Evolutionary conservation across 306 rosid genomes (phyloP), one percentile per base, ranked within the genome.

Genomic region (Lablab purpureus): DNA sequence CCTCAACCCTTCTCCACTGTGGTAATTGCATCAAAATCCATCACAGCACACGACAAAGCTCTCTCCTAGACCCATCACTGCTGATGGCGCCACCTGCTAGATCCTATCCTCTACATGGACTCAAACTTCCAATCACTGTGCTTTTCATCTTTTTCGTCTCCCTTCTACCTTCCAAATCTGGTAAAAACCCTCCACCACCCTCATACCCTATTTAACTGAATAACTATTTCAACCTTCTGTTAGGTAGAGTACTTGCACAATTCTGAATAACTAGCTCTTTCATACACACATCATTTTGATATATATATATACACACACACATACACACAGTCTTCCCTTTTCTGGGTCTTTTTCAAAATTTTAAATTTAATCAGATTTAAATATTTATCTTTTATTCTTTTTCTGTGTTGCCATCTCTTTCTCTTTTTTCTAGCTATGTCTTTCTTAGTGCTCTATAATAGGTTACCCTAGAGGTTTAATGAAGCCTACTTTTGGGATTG

Each of bases 71-170:
- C 64, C 45, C 65, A 49, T 28, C 28, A 83, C 80, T 40, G 45
- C 45, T 78, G 67, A 88, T 92, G 93, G 87, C 89, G 74, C 65
- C 87, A 75, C 64, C 79, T 54, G 76, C 41, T 55, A 84, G 19
- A 78, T 75, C 84, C 81, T 78, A 71, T 73, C 68, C 71, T 81
- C 84, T 77, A 62, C 87, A 67, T 56, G 73, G 74, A 60, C 80
- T 86, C 84, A 89, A 23, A 17, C 30, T 45, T 32, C 71, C 73
- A 69, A 28, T 85, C 85, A 88, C 92, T 84, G 87, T 88, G 83
- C 83, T 60, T 85, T 88, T 85, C 92, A 84, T 92, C 86, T 60
- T 86, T 87, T 84, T 67, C 74, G 85, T 92, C 79, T 50, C 85
- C 40, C 0, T 89, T 74, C 83, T 83, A 40, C 87, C 87, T 79